Evolutionary conservation across 2,329 filamentous ascomycete genomes (phyloP), one percentile per base, ranked within the genome.

Genomic region (Aureobasidium pullulans): DNA sequence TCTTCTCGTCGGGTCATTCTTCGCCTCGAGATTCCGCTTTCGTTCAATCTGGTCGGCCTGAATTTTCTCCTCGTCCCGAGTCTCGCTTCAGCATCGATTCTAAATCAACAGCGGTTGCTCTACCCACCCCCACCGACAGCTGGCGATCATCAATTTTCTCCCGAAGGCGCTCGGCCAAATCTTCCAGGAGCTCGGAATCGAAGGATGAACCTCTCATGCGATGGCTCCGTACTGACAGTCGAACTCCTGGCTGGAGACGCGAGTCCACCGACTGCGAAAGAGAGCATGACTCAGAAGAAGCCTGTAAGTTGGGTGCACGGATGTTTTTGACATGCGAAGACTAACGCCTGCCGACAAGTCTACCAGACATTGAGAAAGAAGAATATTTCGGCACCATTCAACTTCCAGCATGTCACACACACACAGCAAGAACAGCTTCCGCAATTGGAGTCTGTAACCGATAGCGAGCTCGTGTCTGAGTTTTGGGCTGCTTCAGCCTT

Each of bases 321-420:
- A 16, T 23, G 42, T 23, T 39, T 39, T 28, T 32, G 44, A 37
- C 54, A 43, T 47, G 23, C 10, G 42, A 57, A n/a, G 13, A 47
- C 54, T 57, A 48, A 57, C 44, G 54, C 42, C 31, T 46, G n/a
- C 31, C 42, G 34, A 40, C 54, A 48, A 47, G 54, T 57, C 60
- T 56, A 57, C 56, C 50, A 57, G 42, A 58, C 70, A 50, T 63
- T 68, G 11, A 68, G 65, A 57, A 81, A 81, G 67, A 72, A 71
- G 43, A 73, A 74, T 60, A 86, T 86, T 56, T 86, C 84, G 0
- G 78, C 78, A 60, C 84, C 84, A 1, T 86, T 84, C 69, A 81
- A 84, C 65, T 86, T 86, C 66, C 82, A 85, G 62, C 84, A 86
- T 66, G 70, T 86, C 56, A 82, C 81, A 37, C 83, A 86, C 66